phyloP scores from a whole-genome alignment of 78 protist species.

The slime mould (Dictyostelium discoideum) region dicty_2.7 NC_007089.4:1676501-1677000 shows the following conservation, averaged over 20 bases:
- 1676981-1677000: slow-evolving; percentile 87
- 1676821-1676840: slow-evolving; percentile 94
- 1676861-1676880: slow-evolving; percentile 84
- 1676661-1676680: slow-evolving; percentile 93
- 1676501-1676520: not conserved
- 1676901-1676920: slow-evolving; percentile 93
- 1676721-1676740: slow-evolving; percentile 85
- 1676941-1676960: slow-evolving; percentile 74
- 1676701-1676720: slow-evolving; percentile 60
- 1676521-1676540: not conserved
- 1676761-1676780: slow-evolving; percentile 40
- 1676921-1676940: slow-evolving; percentile 83
- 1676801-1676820: slow-evolving; percentile 96
- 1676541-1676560: not conserved
- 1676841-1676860: slow-evolving; percentile 76
- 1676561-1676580: slow-evolving; percentile 88
- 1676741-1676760: slow-evolving; percentile 22
- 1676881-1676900: slow-evolving; percentile 93
- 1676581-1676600: slow-evolving; percentile 97
- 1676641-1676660: slow-evolving; percentile 89
- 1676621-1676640: slow-evolving; percentile 99
- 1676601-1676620: slow-evolving; percentile 94
- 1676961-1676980: slow-evolving; percentile 91
- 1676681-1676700: slow-evolving; percentile 95
- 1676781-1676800: slow-evolving; percentile 78